Percentiles rank a stretch among this genome's conserved stretches.
These are phyloP conservation scores for Penicillium lividum DNA, from an alignment of 495 filamentous ascomycete genomes.

Conservation along the genomic window DNA sequence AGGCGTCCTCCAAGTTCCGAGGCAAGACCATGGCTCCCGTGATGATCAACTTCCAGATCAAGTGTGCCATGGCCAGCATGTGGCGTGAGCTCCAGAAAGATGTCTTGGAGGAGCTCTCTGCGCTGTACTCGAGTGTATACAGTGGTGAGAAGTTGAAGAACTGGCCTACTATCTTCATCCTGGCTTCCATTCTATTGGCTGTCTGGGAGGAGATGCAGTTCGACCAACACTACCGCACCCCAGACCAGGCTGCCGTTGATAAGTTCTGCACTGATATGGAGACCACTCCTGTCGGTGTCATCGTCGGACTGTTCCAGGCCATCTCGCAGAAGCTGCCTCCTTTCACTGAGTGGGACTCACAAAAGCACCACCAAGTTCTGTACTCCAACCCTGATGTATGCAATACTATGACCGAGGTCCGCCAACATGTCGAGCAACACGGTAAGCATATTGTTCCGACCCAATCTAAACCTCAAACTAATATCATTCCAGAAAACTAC, in stretches of 20 bases:
- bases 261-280: constrained; percentile 97
- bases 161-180: constrained; percentile 96
- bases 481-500: constrained; percentile 56
- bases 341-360: constrained; percentile 87
- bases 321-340: constrained; percentile 92
- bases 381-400: constrained; percentile 87
- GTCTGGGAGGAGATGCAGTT: constrained; percentile 99
- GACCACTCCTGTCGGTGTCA: constrained; percentile 87
- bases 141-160: constrained; percentile 91
- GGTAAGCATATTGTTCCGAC: constrained; percentile 56
- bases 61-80: constrained; percentile 90
- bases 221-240: constrained; percentile 88
- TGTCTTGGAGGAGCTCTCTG: constrained; percentile 85
- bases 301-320: constrained; percentile 90
- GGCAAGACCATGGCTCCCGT: constrained; percentile 89
- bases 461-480: constrained; percentile 17
- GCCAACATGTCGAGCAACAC: constrained; percentile 82
- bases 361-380: constrained; percentile 80
- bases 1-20: constrained; percentile 73
- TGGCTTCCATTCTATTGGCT: constrained; percentile 82
- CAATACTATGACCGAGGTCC: constrained; percentile 91
- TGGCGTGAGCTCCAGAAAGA: constrained; percentile 96
- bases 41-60: constrained; percentile 99
- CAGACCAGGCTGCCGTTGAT: constrained; percentile 75
- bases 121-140: constrained; percentile 89